Conservation (phyloP, 208 protist genomes). For the Trypanosoma brucei region DNA sequence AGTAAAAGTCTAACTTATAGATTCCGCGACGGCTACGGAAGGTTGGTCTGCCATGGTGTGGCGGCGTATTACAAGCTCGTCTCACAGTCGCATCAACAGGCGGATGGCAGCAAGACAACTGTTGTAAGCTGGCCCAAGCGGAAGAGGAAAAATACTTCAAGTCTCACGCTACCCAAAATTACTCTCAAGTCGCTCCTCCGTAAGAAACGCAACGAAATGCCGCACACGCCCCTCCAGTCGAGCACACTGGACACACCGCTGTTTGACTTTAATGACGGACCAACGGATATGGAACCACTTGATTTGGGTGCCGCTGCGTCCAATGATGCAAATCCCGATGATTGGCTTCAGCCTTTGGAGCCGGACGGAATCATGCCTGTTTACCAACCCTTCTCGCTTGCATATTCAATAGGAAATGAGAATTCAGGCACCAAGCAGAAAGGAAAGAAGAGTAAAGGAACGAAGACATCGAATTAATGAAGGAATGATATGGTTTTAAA, state of each 20-base stretch:
- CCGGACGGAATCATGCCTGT: not conserved
- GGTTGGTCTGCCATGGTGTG: constrained; percentile 82
- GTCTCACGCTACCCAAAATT: constrained; percentile 41
- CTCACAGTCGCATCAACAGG: constrained; percentile 46
- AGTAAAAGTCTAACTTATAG: constrained; percentile 55
- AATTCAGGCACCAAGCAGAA: not conserved
- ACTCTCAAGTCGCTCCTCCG: constrained; percentile 58
- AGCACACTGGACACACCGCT: constrained; percentile 37
- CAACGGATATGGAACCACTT: not conserved
- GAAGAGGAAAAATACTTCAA: constrained; percentile 35
- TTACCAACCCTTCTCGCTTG: not conserved
- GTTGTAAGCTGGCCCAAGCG: constrained; percentile 44
- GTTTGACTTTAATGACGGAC: constrained; percentile 8
- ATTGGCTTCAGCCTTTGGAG: not conserved
- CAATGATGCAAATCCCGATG: not conserved
- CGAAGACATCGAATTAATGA: not conserved
- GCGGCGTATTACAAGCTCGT: constrained; percentile 76
- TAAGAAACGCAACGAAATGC: constrained; percentile 43
- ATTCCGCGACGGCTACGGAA: constrained; percentile 84
- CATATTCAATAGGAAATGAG: not conserved
- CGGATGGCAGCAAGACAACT: constrained; percentile 66
- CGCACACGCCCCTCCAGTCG: constrained; percentile 27
- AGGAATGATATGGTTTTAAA: not conserved
- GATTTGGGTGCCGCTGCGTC: not conserved
- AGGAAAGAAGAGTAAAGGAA: not conserved